phyloP scores from a whole-genome alignment of 306 rosid species.

The Fragaria vesca region DNA sequence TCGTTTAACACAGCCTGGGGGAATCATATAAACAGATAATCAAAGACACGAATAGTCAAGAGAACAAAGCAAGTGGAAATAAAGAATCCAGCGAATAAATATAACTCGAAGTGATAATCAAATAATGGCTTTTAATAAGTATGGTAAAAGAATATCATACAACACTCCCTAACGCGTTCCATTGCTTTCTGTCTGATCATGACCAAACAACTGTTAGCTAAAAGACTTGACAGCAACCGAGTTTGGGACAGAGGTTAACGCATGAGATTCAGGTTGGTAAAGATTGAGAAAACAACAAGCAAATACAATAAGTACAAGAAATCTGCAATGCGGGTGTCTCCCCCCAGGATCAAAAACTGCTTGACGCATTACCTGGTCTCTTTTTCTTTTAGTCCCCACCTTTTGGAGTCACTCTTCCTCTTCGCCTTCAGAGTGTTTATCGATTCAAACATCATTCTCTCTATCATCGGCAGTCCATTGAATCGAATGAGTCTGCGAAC shows the following conservation, averaged over 20 bases:
- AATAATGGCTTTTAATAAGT: slow-evolving; percentile 15
- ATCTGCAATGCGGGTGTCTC: slow-evolving; percentile 22
- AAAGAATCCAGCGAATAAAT: slow-evolving; percentile 8
- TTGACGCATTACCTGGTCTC: slow-evolving; percentile 21
- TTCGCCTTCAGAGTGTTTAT: slow-evolving; percentile 5
- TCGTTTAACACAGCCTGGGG: slow-evolving; percentile 22
- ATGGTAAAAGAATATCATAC: slow-evolving; percentile 38
- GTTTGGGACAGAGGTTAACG: slow-evolving; percentile 32
- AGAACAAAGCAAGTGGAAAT: background rate
- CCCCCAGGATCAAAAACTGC: slow-evolving; percentile 29
- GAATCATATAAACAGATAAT: background rate
- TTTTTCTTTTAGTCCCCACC: background rate
- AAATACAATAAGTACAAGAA: slow-evolving; percentile 27
- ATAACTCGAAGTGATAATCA: slow-evolving; percentile 29
- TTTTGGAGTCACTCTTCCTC: background rate
- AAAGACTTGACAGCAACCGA: slow-evolving; percentile 27
- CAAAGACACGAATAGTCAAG: background rate
- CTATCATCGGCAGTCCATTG: slow-evolving; percentile 69
- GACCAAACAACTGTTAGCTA: slow-evolving; percentile 25
- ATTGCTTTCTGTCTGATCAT: slow-evolving; percentile 17
- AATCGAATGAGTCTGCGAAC: slow-evolving; percentile 69
- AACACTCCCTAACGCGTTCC: slow-evolving; percentile 29
- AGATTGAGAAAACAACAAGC: slow-evolving; percentile 34
- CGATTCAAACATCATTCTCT: slow-evolving; percentile 1
- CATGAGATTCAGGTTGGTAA: slow-evolving; percentile 21